Base-by-base conservation (phyloP, 1,139 yeast genomes). In the Pneumocystis murina region DNA sequence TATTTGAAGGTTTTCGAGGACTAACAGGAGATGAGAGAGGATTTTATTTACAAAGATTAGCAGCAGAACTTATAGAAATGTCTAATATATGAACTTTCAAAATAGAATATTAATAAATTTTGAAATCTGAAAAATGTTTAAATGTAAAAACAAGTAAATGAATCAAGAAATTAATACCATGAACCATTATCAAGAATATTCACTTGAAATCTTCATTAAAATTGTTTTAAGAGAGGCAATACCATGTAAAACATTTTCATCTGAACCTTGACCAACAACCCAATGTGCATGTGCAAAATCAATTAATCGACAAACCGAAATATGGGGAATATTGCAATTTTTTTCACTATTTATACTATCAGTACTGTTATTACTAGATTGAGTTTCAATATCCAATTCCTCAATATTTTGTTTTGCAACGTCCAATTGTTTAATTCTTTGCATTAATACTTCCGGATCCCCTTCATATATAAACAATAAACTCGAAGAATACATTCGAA, bases 231-330 rank as follows among this genome's bases (percentile, higher is more conserved):
- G 55, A 12, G 55, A 48, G 14, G 55, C 28, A 48, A 48, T 24
- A 10, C 96, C 97, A 36, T 74, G 75, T 3, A 89, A 72, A 3
- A 85, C 75, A 70, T 86, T 86, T 62, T 83, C 86, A 72, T 90
- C 96, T 38, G 81, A 80, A 0, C 95, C 95, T 64, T 79, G 68
- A 0, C 86, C 87, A 0, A 84, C 82, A 0, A 81, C 79, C 66
- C 81, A 75, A 68, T 77, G 80, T 0, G 97, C 82, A 72, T 91
- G 97, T 0, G 97, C 97, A 78, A 92, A 90, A 73, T 92, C 98
- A 17, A 92, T 89, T 64, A 91, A 70, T 60, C 7, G 82, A 43
- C 24, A 64, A 63, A 24, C 63, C 17, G n/a, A 35, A 30, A 24
- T 24, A 35, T 16, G 24, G 24, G 10, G n/a, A 16, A 48, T 10